These are phyloP conservation scores for Acanthamoeba lenticulata DNA, from an alignment of 208 protist species.

Conservation along the genomic window DNA sequence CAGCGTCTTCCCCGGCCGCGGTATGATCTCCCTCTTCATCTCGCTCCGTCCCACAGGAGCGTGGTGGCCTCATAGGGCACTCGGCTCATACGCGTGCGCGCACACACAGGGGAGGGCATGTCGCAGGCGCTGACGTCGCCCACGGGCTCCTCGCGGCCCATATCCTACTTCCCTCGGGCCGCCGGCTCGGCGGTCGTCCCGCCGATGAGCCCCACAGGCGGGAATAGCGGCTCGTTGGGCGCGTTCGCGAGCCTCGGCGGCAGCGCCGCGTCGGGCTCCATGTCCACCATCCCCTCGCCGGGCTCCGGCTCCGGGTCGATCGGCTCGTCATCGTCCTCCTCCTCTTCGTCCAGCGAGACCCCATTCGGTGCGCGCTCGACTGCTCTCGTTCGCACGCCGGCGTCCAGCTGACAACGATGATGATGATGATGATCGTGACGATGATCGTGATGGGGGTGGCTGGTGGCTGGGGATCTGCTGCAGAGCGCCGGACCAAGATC, in stretches of 20 bases:
- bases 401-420: too few relatives aligned
- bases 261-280: not conserved
- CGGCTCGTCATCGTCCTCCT: not conserved
- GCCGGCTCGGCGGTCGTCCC: not conserved
- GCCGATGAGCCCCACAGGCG: not conserved
- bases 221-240: too few relatives aligned
- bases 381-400: not conserved
- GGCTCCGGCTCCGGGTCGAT: too few relatives aligned
- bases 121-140: not conserved
- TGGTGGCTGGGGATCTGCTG: not conserved
- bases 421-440: too few relatives aligned
- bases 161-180: not conserved
- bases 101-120: not conserved
- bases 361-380: not conserved
- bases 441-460: too few relatives aligned
- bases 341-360: not conserved
- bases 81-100: not conserved
- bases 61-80: too few relatives aligned
- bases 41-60: too few relatives aligned
- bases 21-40: not conserved
- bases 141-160: not conserved
- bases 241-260: not conserved
- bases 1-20: not conserved
- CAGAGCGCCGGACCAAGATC: conserved; percentile 19
- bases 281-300: not conserved